Evolutionary conservation across 164 flowering plant species (phyloP).

Genomic region (Kingdonia uniflora): DNA sequence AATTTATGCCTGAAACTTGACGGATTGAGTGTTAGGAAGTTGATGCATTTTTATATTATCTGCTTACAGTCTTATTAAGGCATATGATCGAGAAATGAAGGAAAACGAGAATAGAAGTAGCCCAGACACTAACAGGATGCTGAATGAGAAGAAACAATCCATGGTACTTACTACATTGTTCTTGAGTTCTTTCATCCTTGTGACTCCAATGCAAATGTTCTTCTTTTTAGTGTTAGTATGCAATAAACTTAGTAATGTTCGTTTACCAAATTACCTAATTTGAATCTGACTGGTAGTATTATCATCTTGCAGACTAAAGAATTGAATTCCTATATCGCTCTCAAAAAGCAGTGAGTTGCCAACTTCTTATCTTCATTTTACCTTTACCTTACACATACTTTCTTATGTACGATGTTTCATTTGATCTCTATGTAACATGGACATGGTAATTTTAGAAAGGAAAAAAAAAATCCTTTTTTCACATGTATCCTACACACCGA

Average conservation of each 20-base stretch:
- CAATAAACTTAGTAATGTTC: too few species aligned
- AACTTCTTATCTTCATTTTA: not conserved
- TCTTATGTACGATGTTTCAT: too few species aligned
- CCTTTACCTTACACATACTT: too few species aligned
- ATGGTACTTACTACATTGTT: conserved; percentile 31
- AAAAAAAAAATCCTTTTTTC: too few species aligned
- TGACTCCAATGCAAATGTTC: too few species aligned
- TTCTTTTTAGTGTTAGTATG: too few species aligned
- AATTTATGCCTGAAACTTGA: too few species aligned
- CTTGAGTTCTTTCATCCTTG: conserved; percentile 1
- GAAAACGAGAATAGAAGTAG: conserved; percentile 41
- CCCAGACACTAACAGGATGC: conserved; percentile 42
- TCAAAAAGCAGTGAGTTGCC: conserved; percentile 70
- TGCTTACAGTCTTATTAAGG: conserved; percentile 66
- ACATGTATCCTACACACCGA: too few species aligned
- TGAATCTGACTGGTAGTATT: not conserved
- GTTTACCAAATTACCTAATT: too few species aligned
- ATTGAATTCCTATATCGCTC: conserved; percentile 85
- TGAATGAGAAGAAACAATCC: conserved; percentile 70
- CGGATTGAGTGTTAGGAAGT: not conserved
- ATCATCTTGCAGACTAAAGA: conserved; percentile 62
- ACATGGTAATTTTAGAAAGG: too few species aligned
- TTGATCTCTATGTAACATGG: too few species aligned
- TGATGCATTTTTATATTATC: not conserved
- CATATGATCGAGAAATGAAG: conserved; percentile 70